Percentiles rank a stretch among this genome's conserved stretches.
phyloP scores from a whole-genome alignment of 768 basidiomycete genomes.

The Russula ochroleuca region DNA sequence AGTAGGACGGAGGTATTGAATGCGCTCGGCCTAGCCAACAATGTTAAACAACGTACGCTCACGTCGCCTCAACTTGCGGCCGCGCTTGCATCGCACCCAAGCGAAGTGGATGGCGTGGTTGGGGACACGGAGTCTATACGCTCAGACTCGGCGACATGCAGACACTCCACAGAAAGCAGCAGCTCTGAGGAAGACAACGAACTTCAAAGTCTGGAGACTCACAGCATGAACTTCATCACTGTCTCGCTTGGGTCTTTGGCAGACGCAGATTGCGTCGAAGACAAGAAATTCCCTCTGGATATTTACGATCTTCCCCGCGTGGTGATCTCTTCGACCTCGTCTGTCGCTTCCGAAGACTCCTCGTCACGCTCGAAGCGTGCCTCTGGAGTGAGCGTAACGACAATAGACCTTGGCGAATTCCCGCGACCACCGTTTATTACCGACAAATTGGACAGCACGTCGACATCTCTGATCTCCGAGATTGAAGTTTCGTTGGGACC shows the following conservation, averaged over 20 bases:
- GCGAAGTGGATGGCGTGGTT: not conserved
- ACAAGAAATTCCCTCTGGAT: conserved; percentile 6
- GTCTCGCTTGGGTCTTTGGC: conserved; percentile 12
- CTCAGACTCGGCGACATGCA: conserved; percentile 11
- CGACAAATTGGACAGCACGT: not conserved
- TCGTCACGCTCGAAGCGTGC: conserved; percentile 6
- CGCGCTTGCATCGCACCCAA: conserved; percentile 4
- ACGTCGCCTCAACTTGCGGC: conserved; percentile 16
- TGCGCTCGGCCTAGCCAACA: conserved; percentile 7
- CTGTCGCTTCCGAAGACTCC: conserved; percentile 7
- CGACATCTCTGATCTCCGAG: conserved; percentile 15
- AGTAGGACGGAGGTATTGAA: not conserved
- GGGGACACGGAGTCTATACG: conserved; percentile 1
- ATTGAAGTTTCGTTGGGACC: conserved; percentile 18
- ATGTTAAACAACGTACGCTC: not conserved
- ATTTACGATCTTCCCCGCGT: conserved; percentile 20
- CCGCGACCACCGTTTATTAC: conserved; percentile 16
- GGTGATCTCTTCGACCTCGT: conserved; percentile 17
- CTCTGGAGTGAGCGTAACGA: conserved; percentile 15
- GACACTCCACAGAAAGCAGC: conserved; percentile 11
- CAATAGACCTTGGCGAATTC: conserved; percentile 23
- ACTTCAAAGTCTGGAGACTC: conserved; percentile 5
- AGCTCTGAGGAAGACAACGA: conserved; percentile 19
- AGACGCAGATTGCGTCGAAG: conserved; percentile 1
- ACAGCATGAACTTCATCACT: conserved; percentile 12